Conservation (phyloP, 352 stramenopile genomes). For the Phytophthora hibernalis region DNA sequence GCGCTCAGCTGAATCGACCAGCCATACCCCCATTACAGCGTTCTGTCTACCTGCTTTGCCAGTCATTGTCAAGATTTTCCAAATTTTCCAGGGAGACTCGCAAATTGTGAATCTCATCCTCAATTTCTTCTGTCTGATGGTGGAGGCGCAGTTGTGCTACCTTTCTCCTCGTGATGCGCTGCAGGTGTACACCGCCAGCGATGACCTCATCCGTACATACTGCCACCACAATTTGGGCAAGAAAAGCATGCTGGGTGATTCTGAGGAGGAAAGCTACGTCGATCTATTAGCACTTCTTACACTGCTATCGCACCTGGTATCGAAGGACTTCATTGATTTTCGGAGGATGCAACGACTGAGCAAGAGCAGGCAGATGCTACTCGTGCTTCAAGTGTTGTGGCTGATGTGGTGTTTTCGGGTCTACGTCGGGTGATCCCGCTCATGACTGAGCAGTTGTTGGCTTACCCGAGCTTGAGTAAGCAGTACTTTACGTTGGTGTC, state of each 20-base stretch:
- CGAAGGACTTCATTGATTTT: conserved; percentile 89
- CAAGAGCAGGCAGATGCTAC: conserved; percentile 63
- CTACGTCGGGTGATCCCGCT: conserved; percentile 89
- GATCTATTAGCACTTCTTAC: conserved; percentile 82
- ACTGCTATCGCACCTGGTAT: conserved; percentile 79
- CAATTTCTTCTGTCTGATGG: conserved; percentile 81
- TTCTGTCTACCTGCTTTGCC: conserved; percentile 77
- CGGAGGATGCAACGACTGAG: conserved; percentile 68
- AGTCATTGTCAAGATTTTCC: conserved; percentile 78
- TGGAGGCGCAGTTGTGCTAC: conserved; percentile 86
- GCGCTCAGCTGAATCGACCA: conserved; percentile 69
- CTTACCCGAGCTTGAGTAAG: conserved; percentile 86
- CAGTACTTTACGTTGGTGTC: conserved; percentile 91
- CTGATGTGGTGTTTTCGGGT: conserved; percentile 90
- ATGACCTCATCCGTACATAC: conserved; percentile 77
- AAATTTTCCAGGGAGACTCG: conserved; percentile 75
- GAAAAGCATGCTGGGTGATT: conserved; percentile 64
- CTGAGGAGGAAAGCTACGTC: conserved; percentile 81
- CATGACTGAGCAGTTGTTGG: conserved; percentile 89
- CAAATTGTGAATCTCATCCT: conserved; percentile 80
- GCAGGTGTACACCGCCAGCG: conserved; percentile 73
- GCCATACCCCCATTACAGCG: conserved; percentile 61
- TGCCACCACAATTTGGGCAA: conserved; percentile 76
- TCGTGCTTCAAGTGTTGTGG: conserved; percentile 71
- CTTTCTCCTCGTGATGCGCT: conserved; percentile 71